Conservation (phyloP, 2,329 filamentous ascomycete genomes). For the Talaromyces sp. region DNA sequence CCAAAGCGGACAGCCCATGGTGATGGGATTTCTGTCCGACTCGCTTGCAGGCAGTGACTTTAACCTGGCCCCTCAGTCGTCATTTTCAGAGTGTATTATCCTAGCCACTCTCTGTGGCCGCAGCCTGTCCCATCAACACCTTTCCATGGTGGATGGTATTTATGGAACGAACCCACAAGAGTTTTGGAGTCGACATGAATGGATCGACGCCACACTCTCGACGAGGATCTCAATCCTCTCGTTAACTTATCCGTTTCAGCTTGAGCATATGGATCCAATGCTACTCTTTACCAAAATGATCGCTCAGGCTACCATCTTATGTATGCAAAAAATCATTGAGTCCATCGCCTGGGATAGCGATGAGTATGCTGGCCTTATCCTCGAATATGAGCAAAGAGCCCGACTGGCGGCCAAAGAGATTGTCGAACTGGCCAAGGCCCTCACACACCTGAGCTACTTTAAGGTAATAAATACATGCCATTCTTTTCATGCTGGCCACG, state of each 20-base stretch:
- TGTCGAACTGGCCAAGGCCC: slow-evolving; percentile 11
- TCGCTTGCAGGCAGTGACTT: slow-evolving; percentile 16
- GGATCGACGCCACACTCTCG: slow-evolving; percentile 13
- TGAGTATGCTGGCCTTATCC: slow-evolving; percentile 7
- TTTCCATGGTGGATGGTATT: slow-evolving; percentile 10
- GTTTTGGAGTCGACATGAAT: slow-evolving; percentile 16
- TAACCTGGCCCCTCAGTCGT: slow-evolving; percentile 15
- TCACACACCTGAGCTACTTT: slow-evolving; percentile 13
- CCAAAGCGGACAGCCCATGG: slow-evolving; percentile 24
- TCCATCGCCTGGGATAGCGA: slow-evolving; percentile 2
- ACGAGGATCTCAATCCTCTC: slow-evolving; percentile 12
- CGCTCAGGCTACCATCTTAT: slow-evolving; percentile 14
- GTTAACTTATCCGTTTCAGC: slow-evolving; percentile 11
- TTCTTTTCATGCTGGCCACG: neutral
- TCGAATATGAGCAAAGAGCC: slow-evolving; percentile 10
- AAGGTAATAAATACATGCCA: slow-evolving; percentile 4
- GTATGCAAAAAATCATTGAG: slow-evolving; percentile 13
- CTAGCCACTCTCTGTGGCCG: slow-evolving; percentile 22
- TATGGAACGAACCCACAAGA: slow-evolving; percentile 13
- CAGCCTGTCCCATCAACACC: slow-evolving; percentile 11
- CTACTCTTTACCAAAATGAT: slow-evolving; percentile 16
- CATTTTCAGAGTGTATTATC: slow-evolving; percentile 29
- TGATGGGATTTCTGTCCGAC: slow-evolving; percentile 26
- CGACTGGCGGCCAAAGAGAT: slow-evolving; percentile 12
- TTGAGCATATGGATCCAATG: slow-evolving; percentile 14